Percentiles rank a stretch among this genome's conserved stretches.
These are phyloP conservation scores for Knufia petricola DNA, from an alignment of 2,329 filamentous ascomycete genomes.

Conservation along the genomic window DNA sequence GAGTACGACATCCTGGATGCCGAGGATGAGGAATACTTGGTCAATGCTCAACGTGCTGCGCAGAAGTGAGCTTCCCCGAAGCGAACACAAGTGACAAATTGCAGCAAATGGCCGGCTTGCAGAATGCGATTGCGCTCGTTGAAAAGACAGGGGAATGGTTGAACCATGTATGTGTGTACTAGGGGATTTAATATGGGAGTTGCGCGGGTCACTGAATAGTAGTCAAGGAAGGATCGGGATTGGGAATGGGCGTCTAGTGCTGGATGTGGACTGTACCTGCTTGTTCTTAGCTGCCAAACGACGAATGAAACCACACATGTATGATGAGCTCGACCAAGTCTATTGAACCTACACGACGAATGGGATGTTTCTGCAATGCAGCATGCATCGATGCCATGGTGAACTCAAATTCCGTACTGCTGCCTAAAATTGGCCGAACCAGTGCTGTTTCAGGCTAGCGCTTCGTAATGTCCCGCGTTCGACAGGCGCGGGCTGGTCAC, in stretches of 20 bases:
- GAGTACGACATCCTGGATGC: conserved; percentile 97
- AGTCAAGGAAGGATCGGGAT: neutral
- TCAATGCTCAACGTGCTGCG: conserved; percentile 31
- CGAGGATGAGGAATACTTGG: conserved; percentile 73
- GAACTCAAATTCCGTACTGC: neutral
- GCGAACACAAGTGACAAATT: neutral
- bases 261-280: neutral
- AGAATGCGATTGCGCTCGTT: too few relatives aligned
- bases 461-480: too few relatives aligned
- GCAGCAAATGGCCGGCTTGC: neutral
- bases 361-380: neutral
- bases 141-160: too few relatives aligned
- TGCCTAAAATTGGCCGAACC: neutral
- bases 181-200: neutral
- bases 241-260: neutral
- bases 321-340: neutral
- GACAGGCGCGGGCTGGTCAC: neutral
- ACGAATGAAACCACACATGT: neutral
- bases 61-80: conserved; percentile 12
- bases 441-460: too few relatives aligned
- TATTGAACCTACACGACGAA: neutral
- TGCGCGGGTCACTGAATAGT: neutral
- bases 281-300: neutral
- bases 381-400: too few relatives aligned
- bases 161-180: too few relatives aligned